Evolutionary conservation across 83 land plant species (phyloP).

Genomic region (Diphasiastrum complanatum): DNA sequence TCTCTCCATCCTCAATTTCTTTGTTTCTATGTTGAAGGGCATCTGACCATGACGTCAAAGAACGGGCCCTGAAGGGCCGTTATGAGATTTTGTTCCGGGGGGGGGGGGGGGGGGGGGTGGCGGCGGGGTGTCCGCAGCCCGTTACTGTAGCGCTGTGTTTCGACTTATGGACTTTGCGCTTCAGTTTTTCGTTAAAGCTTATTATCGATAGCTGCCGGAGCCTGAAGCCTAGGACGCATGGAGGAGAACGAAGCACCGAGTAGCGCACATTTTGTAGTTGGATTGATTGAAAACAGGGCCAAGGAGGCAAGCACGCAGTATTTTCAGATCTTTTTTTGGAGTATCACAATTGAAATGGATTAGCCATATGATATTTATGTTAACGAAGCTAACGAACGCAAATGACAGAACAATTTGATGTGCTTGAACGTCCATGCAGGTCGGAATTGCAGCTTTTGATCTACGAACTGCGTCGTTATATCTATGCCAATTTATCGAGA

Average conservation of each 20-base stretch:
- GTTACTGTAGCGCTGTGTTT: no score
- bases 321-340: neutral
- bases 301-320: slow-evolving; percentile 57
- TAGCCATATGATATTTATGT: neutral
- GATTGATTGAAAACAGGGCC: slow-evolving; percentile 89
- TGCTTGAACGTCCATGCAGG: slow-evolving; percentile 35
- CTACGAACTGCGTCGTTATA: slow-evolving; percentile 82
- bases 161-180: no score
- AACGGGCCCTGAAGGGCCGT: no score
- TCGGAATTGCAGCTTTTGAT: slow-evolving; percentile 96
- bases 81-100: no score
- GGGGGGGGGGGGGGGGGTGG: no score
- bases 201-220: slow-evolving; percentile 1
- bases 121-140: no score
- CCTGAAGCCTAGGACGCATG: neutral
- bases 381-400: no score
- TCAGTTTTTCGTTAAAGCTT: no score
- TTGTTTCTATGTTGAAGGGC: no score
- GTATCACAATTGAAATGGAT: neutral
- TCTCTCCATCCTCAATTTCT: no score
- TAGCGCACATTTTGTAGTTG: slow-evolving; percentile 56
- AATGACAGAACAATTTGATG: neutral
- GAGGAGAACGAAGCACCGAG: slow-evolving; percentile 47
- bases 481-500: slow-evolving; percentile 97
- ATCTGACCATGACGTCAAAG: no score